Conservation (phyloP, 768 basidiomycete species). For the Gymnopilus dilepis region DNA sequence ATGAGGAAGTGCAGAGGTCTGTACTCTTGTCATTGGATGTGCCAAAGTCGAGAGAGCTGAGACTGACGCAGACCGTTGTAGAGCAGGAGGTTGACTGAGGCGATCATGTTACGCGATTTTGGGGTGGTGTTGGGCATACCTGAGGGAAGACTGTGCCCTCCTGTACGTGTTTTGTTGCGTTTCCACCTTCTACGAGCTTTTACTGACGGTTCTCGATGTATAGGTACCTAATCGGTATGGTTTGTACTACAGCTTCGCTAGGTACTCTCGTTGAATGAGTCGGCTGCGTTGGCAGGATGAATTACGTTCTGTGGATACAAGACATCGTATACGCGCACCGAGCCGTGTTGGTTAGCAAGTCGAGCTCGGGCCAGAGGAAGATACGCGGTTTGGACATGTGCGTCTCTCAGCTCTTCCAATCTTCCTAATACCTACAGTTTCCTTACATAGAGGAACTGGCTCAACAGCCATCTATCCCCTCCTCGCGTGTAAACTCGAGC, state of each 20-base stretch:
- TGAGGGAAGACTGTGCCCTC: slow-evolving; percentile 81
- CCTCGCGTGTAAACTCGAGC: slow-evolving; percentile 60
- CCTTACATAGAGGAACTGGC: slow-evolving; percentile 87
- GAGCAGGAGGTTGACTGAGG: slow-evolving; percentile 76
- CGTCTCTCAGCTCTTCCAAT: too few species aligned
- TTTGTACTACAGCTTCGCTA: not conserved
- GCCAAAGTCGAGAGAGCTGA: not conserved
- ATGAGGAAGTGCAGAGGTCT: slow-evolving; percentile 73
- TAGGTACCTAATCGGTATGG: slow-evolving; percentile 76
- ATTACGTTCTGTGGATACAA: slow-evolving; percentile 88
- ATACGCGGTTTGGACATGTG: slow-evolving; percentile 78
- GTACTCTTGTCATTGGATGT: not conserved
- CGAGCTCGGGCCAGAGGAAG: slow-evolving; percentile 2
- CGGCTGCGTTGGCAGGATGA: slow-evolving; percentile 69
- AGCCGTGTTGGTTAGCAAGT: slow-evolving; percentile 6
- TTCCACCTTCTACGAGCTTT: too few species aligned
- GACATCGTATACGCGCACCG: slow-evolving; percentile 56
- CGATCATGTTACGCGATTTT: slow-evolving; percentile 80
- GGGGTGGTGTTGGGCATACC: slow-evolving; percentile 64
- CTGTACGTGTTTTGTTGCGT: slow-evolving; percentile 55
- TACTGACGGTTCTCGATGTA: not conserved
- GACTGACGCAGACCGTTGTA: not conserved
- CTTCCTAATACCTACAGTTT: too few species aligned
- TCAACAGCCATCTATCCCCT: slow-evolving; percentile 91
- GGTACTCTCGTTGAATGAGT: not conserved